Evolutionary conservation across 345 rosid species (phyloP), one percentile per base, ranked within the genome.

Genomic region (Syzygium oleosum): DNA sequence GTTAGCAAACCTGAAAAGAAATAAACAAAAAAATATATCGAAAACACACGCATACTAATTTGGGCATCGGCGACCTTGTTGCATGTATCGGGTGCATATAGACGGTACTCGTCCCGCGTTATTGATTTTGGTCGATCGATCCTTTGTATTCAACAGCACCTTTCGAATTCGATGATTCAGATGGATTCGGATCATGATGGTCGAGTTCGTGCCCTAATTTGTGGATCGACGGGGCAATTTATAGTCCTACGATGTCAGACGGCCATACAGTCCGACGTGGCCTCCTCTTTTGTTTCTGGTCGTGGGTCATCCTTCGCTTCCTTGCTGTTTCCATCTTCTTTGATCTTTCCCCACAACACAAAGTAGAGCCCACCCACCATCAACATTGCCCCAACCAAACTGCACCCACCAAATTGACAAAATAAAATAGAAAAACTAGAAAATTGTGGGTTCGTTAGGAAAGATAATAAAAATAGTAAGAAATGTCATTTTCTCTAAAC

Each of bases 281-380:
- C 80, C 85, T 77, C 85, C 51, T 53, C 87, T 52, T 63, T 84
- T 34, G 63, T 46, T 52, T 55, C 87, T 55, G 85, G n/a, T 43
- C 25, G 55, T 4, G 85, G 85, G 34, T 22, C 56, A 22, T 89
- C 91, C 29, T 59, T 78, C 34, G 84, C 89, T 54, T 52, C 43
- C 3, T 68, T 87, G 51, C 88, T 54, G 56, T 58, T 87, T 23
- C 51, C 55, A 38, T 86, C 95, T 88, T 96, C 98, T 88, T 89
- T 93, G 88, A 90, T 92, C 92, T 96, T 96, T 79, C 97, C 99
- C 99, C 98, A 97, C 29, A 97, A 56, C 49, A 96, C 96, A 89
- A 91, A 85, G 88, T 96, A 95, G 63, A 97, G 97, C 63, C 98
- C 98, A 65, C 91, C 89, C 90, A 96, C 97, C 92, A 97, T 89